Evolutionary conservation across 768 basidiomycete species (phyloP).

Genomic region (Candolleomyces eurysporus): DNA sequence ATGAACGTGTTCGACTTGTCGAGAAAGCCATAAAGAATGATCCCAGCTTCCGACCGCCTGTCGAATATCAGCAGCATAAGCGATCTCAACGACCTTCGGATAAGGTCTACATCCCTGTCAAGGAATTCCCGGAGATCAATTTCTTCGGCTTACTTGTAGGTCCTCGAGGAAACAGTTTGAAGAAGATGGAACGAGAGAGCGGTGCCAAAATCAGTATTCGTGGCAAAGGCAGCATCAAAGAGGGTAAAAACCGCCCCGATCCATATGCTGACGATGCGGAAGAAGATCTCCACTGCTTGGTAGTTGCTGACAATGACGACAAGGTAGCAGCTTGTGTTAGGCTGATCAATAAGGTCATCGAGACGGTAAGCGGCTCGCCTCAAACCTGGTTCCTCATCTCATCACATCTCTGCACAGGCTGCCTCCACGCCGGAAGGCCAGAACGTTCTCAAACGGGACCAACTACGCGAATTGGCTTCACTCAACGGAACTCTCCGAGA

Average conservation of each 20-base stretch:
- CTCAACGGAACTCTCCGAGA: constrained; percentile 98
- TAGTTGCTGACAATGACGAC: constrained; percentile 89
- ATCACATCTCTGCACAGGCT: constrained; percentile 52
- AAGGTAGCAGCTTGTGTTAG: constrained; percentile 90
- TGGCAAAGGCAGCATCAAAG: constrained; percentile 98
- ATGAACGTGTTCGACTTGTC: constrained; percentile 88
- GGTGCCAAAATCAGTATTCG: constrained; percentile 98
- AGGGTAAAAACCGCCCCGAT: constrained; percentile 95
- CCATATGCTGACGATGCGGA: constrained; percentile 96
- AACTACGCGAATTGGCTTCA: constrained; percentile 97
- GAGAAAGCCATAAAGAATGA: constrained; percentile 97
- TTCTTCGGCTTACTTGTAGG: constrained; percentile 98
- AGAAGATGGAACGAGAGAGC: constrained; percentile 98
- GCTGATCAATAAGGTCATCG: constrained; percentile 97
- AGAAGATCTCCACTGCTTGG: constrained; percentile 97
- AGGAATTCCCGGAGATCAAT: constrained; percentile 99
- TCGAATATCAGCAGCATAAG: constrained; percentile 95
- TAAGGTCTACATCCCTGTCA: constrained; percentile 99
- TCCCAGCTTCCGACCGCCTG: constrained; percentile 97
- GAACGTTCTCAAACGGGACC: constrained; percentile 98
- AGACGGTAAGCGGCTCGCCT: constrained; percentile 66
- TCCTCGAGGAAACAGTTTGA: constrained; percentile 97
- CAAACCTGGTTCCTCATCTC: neutral
- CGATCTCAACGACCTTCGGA: constrained; percentile 92
- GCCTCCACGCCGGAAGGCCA: constrained; percentile 99